Evolutionary conservation across 1,284 basidiomycete genomes (phyloP).

Genomic region (Earliella scabrosa): DNA sequence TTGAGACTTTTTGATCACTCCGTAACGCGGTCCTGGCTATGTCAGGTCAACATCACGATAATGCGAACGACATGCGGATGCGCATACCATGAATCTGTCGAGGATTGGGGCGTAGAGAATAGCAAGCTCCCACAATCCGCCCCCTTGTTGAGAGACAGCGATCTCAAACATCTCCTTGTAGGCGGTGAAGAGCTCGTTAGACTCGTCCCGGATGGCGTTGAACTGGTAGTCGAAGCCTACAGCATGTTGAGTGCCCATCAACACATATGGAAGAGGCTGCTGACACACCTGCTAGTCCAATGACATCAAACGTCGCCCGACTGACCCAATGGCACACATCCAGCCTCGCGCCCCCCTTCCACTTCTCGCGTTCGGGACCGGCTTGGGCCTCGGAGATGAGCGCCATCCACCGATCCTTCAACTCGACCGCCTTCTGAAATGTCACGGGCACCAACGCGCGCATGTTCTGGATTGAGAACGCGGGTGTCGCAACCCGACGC

Average conservation of each 20-base stretch:
- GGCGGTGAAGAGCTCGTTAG: slow-evolving; percentile 74
- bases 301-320: slow-evolving; percentile 80
- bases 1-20: slow-evolving; percentile 53
- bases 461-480: slow-evolving; percentile 78
- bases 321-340: slow-evolving; percentile 78
- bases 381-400: slow-evolving; percentile 39
- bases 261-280: slow-evolving; percentile 11
- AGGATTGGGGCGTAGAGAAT: slow-evolving; percentile 66
- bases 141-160: slow-evolving; percentile 57
- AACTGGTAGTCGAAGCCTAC: slow-evolving; percentile 81
- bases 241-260: neutral
- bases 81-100: slow-evolving; percentile 60
- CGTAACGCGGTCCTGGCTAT: slow-evolving; percentile 16
- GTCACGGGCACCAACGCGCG: slow-evolving; percentile 71
- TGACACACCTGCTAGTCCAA: slow-evolving; percentile 76
- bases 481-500: slow-evolving; percentile 74
- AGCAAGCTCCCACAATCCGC: slow-evolving; percentile 49
- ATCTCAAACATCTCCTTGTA: slow-evolving; percentile 85
- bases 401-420: slow-evolving; percentile 61
- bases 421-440: slow-evolving; percentile 66
- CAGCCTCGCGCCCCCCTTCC: slow-evolving; percentile 40
- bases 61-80: neutral
- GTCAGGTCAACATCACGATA: neutral
- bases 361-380: slow-evolving; percentile 19
- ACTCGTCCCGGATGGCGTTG: slow-evolving; percentile 75